Conservation (phyloP, 345 rosid species). For the Hibiscus trionum region DNA sequence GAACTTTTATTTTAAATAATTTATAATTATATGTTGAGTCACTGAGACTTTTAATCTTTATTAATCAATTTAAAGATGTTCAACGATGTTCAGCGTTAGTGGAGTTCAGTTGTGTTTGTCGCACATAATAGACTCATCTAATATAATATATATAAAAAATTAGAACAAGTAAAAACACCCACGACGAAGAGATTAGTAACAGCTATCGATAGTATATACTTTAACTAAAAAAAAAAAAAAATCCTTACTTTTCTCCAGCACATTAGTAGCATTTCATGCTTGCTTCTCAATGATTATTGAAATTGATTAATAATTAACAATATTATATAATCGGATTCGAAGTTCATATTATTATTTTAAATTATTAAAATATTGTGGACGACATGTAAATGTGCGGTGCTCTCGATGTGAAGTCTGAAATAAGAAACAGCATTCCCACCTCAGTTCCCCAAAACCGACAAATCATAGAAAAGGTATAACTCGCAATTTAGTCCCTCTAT, state of each 20-base stretch:
- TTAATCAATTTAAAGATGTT: no score
- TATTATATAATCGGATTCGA: neutral
- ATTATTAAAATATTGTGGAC: neutral
- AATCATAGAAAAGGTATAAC: neutral
- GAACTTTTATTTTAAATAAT: no score
- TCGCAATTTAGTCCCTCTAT: neutral
- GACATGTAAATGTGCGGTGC: neutral
- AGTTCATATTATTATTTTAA: neutral
- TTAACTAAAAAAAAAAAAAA: no score
- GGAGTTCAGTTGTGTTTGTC: rapidly evolving
- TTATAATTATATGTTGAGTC: no score
- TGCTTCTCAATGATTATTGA: neutral
- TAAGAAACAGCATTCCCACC: neutral
- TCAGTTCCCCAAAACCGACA: neutral
- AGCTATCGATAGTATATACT: no score
- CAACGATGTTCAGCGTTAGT: no score
- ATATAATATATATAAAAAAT: no score
- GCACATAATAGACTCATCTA: no score
- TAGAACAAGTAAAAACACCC: no score
- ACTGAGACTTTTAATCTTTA: no score
- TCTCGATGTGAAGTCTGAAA: neutral
- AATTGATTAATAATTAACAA: neutral
- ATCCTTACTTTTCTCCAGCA: neutral
- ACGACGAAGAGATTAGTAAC: no score
- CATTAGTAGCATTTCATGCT: neutral